phyloP scores from a whole-genome alignment of 495 filamentous ascomycete species.

The Talaromyces trachyspermus region DNA sequence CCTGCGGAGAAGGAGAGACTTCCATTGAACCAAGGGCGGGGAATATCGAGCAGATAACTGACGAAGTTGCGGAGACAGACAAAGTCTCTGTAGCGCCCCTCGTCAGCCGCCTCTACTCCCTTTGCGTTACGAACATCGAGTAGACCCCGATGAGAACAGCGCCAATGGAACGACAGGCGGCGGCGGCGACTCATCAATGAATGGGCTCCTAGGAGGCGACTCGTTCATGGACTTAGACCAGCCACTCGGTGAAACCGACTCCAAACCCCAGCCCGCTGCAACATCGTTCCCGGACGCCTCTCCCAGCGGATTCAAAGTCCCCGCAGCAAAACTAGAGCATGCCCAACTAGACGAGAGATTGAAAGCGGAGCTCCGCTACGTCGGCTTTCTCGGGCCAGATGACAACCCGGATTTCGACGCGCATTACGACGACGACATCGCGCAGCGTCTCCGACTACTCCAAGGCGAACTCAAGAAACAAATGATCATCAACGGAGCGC shows the following conservation, averaged over 20 bases:
- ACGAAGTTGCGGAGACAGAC: constrained; percentile 77
- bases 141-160: constrained; percentile 48
- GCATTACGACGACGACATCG: constrained; percentile 90
- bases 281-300: constrained; percentile 69
- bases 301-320: constrained; percentile 49
- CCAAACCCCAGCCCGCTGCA: constrained; percentile 54
- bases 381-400: constrained; percentile 74
- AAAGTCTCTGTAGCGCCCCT: constrained; percentile 86
- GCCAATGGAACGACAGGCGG: constrained; percentile 50
- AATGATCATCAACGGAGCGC: constrained; percentile 77
- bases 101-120: constrained; percentile 71
- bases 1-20: constrained; percentile 52
- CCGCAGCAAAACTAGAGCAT: constrained; percentile 66
- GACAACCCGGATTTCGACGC: constrained; percentile 71
- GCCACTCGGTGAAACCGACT: constrained; percentile 32
- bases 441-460: constrained; percentile 76
- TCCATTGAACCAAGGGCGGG: constrained; percentile 73
- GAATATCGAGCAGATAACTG: constrained; percentile 79
- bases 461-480: constrained; percentile 75
- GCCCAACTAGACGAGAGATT: constrained; percentile 79
- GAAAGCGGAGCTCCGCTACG: constrained; percentile 85
- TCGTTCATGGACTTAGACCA: constrained; percentile 41
- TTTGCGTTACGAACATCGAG: constrained; percentile 76
- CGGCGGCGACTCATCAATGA: constrained; percentile 45
- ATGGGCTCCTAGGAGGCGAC: constrained; percentile 45